phyloP scores from a whole-genome alignment of 1,139 yeast genomes.

The Yamadazyma oceani region DNA sequence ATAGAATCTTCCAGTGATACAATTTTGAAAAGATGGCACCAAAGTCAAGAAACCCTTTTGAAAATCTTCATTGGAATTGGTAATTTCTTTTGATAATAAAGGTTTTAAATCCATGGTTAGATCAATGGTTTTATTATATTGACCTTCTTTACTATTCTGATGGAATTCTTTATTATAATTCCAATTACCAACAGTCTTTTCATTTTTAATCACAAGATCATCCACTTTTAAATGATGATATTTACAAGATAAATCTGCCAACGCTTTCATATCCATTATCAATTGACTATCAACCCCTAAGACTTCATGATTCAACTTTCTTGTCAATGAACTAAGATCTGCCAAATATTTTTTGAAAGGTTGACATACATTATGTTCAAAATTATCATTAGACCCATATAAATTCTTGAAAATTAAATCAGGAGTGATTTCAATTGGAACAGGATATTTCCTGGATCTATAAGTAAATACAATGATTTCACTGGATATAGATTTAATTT shows the following conservation, averaged over 20 bases:
- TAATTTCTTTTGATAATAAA: slow-evolving; percentile 19
- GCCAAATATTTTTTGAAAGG: slow-evolving; percentile 32
- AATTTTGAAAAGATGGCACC: slow-evolving; percentile 60
- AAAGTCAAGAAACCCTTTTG: slow-evolving; percentile 35
- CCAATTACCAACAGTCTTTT: slow-evolving; percentile 10
- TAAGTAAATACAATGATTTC: slow-evolving; percentile 41
- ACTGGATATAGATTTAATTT: slow-evolving; percentile 30
- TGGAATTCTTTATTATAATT: not conserved
- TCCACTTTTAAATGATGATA: slow-evolving; percentile 28
- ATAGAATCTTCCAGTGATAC: slow-evolving; percentile 54
- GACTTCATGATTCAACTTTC: slow-evolving; percentile 32
- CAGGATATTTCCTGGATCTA: slow-evolving; percentile 36
- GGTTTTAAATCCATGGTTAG: slow-evolving; percentile 23
- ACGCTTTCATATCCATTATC: slow-evolving; percentile 38
- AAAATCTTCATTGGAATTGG: slow-evolving; percentile 18
- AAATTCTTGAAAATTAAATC: slow-evolving; percentile 37
- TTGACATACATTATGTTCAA: slow-evolving; percentile 36
- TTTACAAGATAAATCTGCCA: slow-evolving; percentile 37
- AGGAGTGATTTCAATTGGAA: slow-evolving; percentile 44
- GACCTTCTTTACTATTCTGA: slow-evolving; percentile 3
- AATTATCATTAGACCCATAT: slow-evolving; percentile 27
- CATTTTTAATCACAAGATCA: slow-evolving; percentile 9
- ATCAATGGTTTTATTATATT: slow-evolving; percentile 20
- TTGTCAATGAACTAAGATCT: slow-evolving; percentile 29
- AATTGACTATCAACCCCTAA: slow-evolving; percentile 38